These are phyloP conservation scores for Chernovozyma aurita DNA, from an alignment of 1,139 yeast genomes.

Conservation along the genomic window DNA sequence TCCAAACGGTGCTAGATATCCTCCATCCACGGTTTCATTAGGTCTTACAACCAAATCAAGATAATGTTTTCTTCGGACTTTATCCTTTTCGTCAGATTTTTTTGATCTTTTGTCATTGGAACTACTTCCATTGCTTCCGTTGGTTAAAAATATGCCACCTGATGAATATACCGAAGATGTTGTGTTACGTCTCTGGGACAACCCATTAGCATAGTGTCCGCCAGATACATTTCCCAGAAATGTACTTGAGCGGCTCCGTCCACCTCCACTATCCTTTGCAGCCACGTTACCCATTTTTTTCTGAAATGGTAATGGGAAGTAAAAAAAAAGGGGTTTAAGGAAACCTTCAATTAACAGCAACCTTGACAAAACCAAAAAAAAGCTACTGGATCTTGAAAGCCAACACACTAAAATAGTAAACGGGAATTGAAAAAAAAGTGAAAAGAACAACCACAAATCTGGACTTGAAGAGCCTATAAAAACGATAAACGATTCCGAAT, in stretches of 20 bases:
- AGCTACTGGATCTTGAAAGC: too few species aligned
- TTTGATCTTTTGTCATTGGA: slow-evolving; percentile 15
- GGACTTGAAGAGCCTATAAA: too few species aligned
- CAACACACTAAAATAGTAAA: too few species aligned
- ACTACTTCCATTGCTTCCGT: slow-evolving; percentile 1
- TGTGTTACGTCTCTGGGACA: slow-evolving; percentile 2
- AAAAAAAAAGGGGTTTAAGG: too few species aligned
- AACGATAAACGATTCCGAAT: too few species aligned
- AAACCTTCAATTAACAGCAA: too few species aligned
- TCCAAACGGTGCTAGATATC: slow-evolving; percentile 82
- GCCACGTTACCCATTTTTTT: slow-evolving; percentile 68
- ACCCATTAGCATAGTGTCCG: not conserved
- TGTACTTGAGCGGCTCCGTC: slow-evolving; percentile 6
- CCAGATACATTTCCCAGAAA: slow-evolving; percentile 5
- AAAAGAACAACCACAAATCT: too few species aligned
- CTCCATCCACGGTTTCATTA: slow-evolving; percentile 71
- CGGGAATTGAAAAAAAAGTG: too few species aligned
- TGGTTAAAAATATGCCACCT: not conserved
- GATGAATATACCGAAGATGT: slow-evolving; percentile 3
- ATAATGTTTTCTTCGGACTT: slow-evolving; percentile 49
- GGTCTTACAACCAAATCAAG: slow-evolving; percentile 52
- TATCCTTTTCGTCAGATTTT: slow-evolving; percentile 49
- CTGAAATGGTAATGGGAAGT: too few species aligned
- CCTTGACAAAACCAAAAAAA: too few species aligned
- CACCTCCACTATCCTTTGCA: slow-evolving; percentile 40